Conservation (phyloP, 306 rosid species). For the Lathyrus tuberosus region DNA sequence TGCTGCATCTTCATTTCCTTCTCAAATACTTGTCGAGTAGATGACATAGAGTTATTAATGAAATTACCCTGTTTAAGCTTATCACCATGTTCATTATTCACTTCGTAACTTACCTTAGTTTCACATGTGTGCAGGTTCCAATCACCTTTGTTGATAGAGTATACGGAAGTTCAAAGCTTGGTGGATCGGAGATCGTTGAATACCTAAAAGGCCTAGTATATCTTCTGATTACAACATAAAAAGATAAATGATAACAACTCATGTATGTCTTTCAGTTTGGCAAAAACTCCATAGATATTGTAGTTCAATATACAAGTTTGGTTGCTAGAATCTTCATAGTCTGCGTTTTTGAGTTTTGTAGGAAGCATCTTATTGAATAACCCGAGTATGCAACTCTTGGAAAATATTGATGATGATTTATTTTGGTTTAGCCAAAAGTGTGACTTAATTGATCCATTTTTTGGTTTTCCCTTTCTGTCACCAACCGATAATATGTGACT, state of each 20-base stretch:
- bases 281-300: constrained; percentile 22
- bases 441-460: constrained; percentile 3
- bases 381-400: not conserved
- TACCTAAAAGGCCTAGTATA: constrained; percentile 85
- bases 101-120: constrained; percentile 36
- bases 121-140: constrained; percentile 67
- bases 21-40: not conserved
- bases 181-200: constrained; percentile 98
- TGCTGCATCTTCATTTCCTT: constrained; percentile 10
- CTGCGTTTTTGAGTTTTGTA: constrained; percentile 7
- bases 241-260: constrained; percentile 24
- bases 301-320: constrained; percentile 18
- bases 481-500: not conserved
- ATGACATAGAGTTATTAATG: constrained; percentile 18
- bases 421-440: constrained; percentile 27
- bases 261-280: constrained; percentile 4
- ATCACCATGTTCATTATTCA: constrained; percentile 29
- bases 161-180: constrained; percentile 92
- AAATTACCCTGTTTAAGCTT: constrained; percentile 19
- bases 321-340: constrained; percentile 23
- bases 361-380: constrained; percentile 15
- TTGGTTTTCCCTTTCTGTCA: not conserved
- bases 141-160: constrained; percentile 95
- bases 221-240: constrained; percentile 76
- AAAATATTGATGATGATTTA: not conserved